Conservation (phyloP, 306 rosid genomes). For the Heteromeles arbutifolia region DNA sequence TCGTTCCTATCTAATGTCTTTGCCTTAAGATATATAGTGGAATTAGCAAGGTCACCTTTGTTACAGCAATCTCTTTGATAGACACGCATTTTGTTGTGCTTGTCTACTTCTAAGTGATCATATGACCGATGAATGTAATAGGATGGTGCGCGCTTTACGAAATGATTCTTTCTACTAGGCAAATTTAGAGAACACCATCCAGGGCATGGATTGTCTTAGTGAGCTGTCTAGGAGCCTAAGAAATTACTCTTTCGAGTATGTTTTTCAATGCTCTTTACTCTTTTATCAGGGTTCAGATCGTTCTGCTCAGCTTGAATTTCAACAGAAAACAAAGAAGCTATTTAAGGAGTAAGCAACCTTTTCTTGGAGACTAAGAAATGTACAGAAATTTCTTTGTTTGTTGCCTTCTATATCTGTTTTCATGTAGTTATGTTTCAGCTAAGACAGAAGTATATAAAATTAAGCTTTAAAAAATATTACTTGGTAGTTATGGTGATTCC, state of each 20-base stretch:
- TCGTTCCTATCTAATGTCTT: neutral
- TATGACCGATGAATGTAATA: neutral
- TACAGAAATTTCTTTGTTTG: neutral
- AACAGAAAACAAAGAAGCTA: constrained; percentile 23
- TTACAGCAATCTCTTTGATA: neutral
- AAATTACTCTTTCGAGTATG: neutral
- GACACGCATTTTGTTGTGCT: neutral
- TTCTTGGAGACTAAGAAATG: neutral
- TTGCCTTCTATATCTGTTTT: neutral
- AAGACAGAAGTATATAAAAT: neutral
- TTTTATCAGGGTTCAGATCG: constrained; percentile 36
- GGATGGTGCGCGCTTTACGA: neutral
- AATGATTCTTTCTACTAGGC: neutral
- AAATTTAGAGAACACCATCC: neutral
- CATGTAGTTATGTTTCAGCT: neutral
- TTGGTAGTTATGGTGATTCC: neutral
- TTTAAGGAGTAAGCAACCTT: constrained; percentile 39
- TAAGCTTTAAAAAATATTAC: too few species aligned
- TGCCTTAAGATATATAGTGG: neutral
- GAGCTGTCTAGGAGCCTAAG: neutral
- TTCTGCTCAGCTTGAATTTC: constrained; percentile 37
- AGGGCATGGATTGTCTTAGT: neutral
- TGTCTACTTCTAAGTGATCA: neutral
- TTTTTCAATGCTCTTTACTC: neutral
- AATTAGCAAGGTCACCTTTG: neutral